phyloP scores from a whole-genome alignment of 2,329 filamentous ascomycete genomes.

The Chaetothyriales sp. region DNA sequence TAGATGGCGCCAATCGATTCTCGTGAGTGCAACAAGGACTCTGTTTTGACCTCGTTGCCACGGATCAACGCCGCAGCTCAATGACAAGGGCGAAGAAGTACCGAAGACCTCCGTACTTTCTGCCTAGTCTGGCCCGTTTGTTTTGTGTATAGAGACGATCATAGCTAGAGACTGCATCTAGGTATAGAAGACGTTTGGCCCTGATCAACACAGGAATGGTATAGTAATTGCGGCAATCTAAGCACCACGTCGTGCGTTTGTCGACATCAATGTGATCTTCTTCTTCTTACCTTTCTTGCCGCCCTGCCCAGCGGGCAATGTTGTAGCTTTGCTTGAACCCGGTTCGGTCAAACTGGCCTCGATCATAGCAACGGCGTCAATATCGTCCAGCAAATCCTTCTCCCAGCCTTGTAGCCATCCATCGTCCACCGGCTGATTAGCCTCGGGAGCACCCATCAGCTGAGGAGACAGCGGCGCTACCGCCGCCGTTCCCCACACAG shows the following conservation, averaged over 20 bases:
- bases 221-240: no score
- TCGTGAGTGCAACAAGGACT: no score
- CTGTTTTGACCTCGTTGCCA: no score
- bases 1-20: no score
- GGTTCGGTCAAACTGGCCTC: conserved; percentile 22
- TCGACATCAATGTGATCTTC: conserved; percentile 56
- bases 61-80: no score
- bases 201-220: no score
- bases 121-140: no score
- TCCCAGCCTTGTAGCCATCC: conserved; percentile 82
- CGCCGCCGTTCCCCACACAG: conserved; percentile 84
- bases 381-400: conserved; percentile 54
- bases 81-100: no score
- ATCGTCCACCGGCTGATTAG: conserved; percentile 41
- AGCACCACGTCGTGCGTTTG: conserved; percentile 44
- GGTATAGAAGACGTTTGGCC: no score
- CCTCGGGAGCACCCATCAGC: conserved; percentile 24
- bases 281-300: conserved; percentile 43
- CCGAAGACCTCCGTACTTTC: no score
- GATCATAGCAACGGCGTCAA: conserved; percentile 38
- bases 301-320: conserved; percentile 6
- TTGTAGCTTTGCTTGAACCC: conserved; percentile 15
- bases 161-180: no score
- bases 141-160: no score
- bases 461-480: conserved; percentile 42